Evolutionary conservation across 2,329 filamentous ascomycete species (phyloP).

Genomic region (Lecanicillium sp.): DNA sequence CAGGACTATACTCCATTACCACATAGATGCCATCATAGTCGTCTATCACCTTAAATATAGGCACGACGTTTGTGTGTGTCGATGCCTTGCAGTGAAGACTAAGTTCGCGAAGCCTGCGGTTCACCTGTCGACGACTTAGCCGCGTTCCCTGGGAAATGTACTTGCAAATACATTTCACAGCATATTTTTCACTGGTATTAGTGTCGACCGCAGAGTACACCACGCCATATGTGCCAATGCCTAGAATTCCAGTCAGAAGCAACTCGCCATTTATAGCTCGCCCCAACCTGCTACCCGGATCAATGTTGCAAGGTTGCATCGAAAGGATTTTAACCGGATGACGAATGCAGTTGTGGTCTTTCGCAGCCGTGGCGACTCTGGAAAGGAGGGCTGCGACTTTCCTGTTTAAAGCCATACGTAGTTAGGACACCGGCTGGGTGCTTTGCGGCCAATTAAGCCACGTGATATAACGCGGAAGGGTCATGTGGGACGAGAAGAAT

Average conservation of each 20-base stretch:
- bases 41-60: slow-evolving; percentile 88
- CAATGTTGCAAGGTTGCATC: too few species aligned
- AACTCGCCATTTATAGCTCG: slow-evolving; percentile 73
- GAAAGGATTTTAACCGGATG: too few species aligned
- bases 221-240: slow-evolving; percentile 91
- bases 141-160: slow-evolving; percentile 60
- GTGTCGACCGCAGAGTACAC: slow-evolving; percentile 87
- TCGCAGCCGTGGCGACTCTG: too few species aligned
- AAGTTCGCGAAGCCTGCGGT: slow-evolving; percentile 91
- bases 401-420: too few species aligned
- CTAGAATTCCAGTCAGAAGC: slow-evolving; percentile 75
- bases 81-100: slow-evolving; percentile 83
- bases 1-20: slow-evolving; percentile 91
- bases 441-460: too few species aligned
- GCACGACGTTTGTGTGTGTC: slow-evolving; percentile 85
- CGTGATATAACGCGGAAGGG: too few species aligned
- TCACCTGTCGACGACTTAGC: slow-evolving; percentile 75
- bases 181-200: slow-evolving; percentile 72
- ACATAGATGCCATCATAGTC: slow-evolving; percentile 89
- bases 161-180: slow-evolving; percentile 95
- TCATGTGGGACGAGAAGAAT: too few species aligned
- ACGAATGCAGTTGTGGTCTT: too few species aligned
- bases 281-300: too few species aligned
- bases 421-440: too few species aligned
- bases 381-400: too few species aligned